Evolutionary conservation across 1,139 yeast species (phyloP), one percentile per base, ranked within the genome.

Genomic region (Blastobotrys serpentis): DNA sequence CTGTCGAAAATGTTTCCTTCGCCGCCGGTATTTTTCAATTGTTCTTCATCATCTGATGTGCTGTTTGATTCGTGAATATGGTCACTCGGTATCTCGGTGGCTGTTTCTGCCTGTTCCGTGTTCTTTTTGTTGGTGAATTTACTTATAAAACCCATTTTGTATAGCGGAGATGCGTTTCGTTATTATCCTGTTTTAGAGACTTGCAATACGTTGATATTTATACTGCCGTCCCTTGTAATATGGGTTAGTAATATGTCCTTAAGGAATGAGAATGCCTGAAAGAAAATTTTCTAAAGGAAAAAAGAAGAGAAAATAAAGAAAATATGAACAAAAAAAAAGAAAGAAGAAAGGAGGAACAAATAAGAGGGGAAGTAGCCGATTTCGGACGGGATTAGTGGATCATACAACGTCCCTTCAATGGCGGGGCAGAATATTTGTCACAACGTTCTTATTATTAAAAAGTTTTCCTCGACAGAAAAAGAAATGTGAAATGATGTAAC

Each of bases 1-100:
- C 32, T 29, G 32, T 29, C 32, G 32, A 29, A 29, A 14, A 29
- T 29, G n/a, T 29, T 29, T 29, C 32, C 32, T 29, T 29, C 32
- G 4, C 4, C 13, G 4, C 4, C 13, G 4, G 7, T 29, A 29
- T 29, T 29, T 29, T 29, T 29, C 32, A 29, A 14, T 29, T 29
- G 32, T 29, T 6, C 32, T 4, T 11, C 13, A 14, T 29, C 7
- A 11, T 29, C 32, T 29, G 32, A 29, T 11, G 32, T 10, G n/a
- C 13, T 29, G 7, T 6, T 14, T 6, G 32, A 29, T 29, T 29
- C 32, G n/a, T 29, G 32, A 11, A 29, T 29, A 10, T 29, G 32
- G 7, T 29, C 32, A 29, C n/a, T n/a, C n/a, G n/a, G n/a, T n/a
- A n/a, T n/a, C n/a, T n/a, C n/a, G n/a, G n/a, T n/a, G n/a, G n/a